Percentiles rank a stretch among this genome's conserved stretches.
Evolutionary conservation across 768 basidiomycete genomes (phyloP).

Genomic region (Auricularia cornea): DNA sequence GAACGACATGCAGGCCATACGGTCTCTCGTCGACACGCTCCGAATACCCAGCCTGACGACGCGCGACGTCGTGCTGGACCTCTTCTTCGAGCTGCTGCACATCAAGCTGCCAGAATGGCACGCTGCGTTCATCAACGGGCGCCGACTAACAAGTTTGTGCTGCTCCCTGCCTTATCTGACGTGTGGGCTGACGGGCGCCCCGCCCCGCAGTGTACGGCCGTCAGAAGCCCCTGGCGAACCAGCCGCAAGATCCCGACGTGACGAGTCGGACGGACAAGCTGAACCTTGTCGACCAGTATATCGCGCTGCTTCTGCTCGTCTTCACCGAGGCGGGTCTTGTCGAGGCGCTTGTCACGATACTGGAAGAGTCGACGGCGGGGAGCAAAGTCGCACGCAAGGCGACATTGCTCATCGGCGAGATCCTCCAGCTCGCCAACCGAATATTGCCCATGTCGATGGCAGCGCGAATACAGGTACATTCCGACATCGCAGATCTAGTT

Average conservation of each 20-base stretch:
- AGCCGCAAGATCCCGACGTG: not conserved
- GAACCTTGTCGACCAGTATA: slow-evolving; percentile 88
- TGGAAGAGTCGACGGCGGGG: slow-evolving; percentile 70
- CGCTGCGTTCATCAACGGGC: slow-evolving; percentile 82
- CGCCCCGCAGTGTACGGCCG: slow-evolving; percentile 8
- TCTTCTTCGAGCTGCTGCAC: slow-evolving; percentile 88
- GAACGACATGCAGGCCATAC: slow-evolving; percentile 78
- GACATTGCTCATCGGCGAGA: slow-evolving; percentile 82
- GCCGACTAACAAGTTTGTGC: slow-evolving; percentile 50
- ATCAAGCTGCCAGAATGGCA: slow-evolving; percentile 93
- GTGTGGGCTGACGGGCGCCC: not conserved
- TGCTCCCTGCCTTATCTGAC: not conserved
- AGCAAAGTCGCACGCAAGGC: slow-evolving; percentile 80
- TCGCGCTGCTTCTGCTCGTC: slow-evolving; percentile 74
- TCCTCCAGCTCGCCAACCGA: slow-evolving; percentile 80
- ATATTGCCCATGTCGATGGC: slow-evolving; percentile 77
- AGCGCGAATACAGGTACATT: slow-evolving; percentile 69
- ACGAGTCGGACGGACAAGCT: slow-evolving; percentile 39
- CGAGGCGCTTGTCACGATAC: slow-evolving; percentile 65
- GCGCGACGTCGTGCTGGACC: slow-evolving; percentile 83
- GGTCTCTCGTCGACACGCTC: slow-evolving; percentile 75
- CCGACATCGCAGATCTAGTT: not conserved
- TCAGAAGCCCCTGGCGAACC: slow-evolving; percentile 5
- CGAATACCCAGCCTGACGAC: slow-evolving; percentile 83
- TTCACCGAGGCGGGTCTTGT: slow-evolving; percentile 82